phyloP scores from a whole-genome alignment of 305 asterid species.

The Ilex paraguariensis region DNA sequence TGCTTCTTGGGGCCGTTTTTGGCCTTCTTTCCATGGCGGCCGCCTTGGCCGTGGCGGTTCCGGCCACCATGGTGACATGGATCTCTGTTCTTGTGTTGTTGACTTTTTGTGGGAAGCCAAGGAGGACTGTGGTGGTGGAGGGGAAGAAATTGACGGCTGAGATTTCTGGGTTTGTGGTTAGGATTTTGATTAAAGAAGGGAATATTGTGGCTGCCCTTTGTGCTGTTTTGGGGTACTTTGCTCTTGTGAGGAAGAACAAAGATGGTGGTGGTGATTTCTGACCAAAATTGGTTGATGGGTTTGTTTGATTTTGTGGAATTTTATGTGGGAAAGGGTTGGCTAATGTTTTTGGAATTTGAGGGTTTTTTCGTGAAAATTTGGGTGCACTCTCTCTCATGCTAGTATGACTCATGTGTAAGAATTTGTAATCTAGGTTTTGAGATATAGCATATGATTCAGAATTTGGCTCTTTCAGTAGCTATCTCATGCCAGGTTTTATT shows the following conservation, averaged over 20 bases:
- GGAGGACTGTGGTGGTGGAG: constrained; percentile 58
- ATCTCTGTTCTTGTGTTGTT: constrained; percentile 71
- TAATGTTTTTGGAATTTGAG: no score
- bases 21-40: constrained; percentile 83
- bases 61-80: constrained; percentile 89
- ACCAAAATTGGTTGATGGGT: no score
- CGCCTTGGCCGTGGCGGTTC: constrained; percentile 80
- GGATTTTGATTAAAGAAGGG: constrained; percentile 79
- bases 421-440: no score
- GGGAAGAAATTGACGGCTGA: constrained; percentile 86
- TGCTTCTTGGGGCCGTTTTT: constrained; percentile 51
- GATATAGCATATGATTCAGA: no score
- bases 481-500: no score
- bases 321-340: no score
- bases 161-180: constrained; percentile 61
- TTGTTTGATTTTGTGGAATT: no score
- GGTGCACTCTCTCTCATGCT: no score
- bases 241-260: constrained; percentile 37
- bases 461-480: no score
- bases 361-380: no score
- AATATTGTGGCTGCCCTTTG: constrained; percentile 83
- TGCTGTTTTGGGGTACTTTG: constrained; percentile 76
- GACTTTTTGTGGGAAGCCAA: constrained; percentile 75
- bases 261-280: constrained; percentile 7
- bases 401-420: no score